Evolutionary conservation across 164 flowering plant species (phyloP).

Genomic region (Berberis vulgaris): DNA sequence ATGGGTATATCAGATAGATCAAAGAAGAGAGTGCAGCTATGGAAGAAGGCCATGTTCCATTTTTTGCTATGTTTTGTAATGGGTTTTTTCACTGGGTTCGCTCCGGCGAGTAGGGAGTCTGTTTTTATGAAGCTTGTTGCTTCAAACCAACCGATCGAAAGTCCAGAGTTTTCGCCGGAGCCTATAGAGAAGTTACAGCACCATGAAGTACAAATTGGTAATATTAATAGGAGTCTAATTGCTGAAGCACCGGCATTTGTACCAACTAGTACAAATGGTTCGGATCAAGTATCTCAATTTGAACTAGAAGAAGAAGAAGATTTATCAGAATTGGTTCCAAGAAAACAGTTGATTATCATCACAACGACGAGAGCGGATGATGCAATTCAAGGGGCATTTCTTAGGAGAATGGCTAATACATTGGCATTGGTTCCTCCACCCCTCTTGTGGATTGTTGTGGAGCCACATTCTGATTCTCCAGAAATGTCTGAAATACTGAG

Average conservation of each 20-base stretch:
- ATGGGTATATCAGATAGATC: constrained; percentile 65
- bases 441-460: constrained; percentile 79
- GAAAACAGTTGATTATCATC: constrained; percentile 47
- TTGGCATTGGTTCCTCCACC: constrained; percentile 63
- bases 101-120: constrained; percentile 47
- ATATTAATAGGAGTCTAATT: constrained; percentile 22
- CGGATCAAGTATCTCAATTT: neutral
- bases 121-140: constrained; percentile 4
- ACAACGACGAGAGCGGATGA: constrained; percentile 33
- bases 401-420: constrained; percentile 56
- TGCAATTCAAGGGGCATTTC: constrained; percentile 22
- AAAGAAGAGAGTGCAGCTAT: constrained; percentile 63
- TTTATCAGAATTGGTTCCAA: constrained; percentile 11
- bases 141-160: constrained; percentile 9
- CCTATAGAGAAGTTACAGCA: constrained; percentile 14
- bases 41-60: constrained; percentile 79
- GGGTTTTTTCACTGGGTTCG: constrained; percentile 93
- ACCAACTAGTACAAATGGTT: constrained; percentile 8
- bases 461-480: constrained; percentile 33
- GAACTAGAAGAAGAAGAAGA: constrained; percentile 3
- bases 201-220: constrained; percentile 6
- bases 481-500: constrained; percentile 51
- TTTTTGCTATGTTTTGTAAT: constrained; percentile 72
- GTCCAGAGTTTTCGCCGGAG: constrained; percentile 20
- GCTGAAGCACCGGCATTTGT: constrained; percentile 20